phyloP scores from a whole-genome alignment of 2,329 filamentous ascomycete species.

The Cytospora piceicola region DNA sequence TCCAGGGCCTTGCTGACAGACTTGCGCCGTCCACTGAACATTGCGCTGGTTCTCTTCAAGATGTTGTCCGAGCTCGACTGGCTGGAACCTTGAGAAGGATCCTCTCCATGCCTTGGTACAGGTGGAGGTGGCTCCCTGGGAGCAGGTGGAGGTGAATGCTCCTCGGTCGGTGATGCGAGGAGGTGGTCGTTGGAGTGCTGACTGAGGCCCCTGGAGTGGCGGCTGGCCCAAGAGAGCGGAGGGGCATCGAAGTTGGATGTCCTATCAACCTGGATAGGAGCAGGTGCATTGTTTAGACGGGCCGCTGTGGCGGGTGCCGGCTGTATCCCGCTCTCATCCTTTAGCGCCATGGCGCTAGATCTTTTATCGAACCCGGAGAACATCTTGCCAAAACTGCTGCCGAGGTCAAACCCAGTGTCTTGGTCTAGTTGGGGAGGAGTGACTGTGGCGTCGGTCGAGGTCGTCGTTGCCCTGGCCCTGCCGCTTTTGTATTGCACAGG shows the following conservation, averaged over 20 bases:
- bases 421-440: slow-evolving; percentile 55
- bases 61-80: slow-evolving; percentile 41
- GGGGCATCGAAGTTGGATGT: slow-evolving; percentile 50
- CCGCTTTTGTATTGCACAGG: slow-evolving; percentile 38
- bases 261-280: slow-evolving; percentile 53
- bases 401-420: slow-evolving; percentile 55
- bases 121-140: slow-evolving; percentile 45
- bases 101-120: slow-evolving; percentile 44
- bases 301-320: slow-evolving; percentile 52
- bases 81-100: slow-evolving; percentile 9
- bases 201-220: slow-evolving; percentile 43
- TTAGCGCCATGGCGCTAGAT: slow-evolving; percentile 53
- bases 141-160: slow-evolving; percentile 43
- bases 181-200: slow-evolving; percentile 56
- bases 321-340: slow-evolving; percentile 43
- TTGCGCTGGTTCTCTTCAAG: slow-evolving; percentile 37
- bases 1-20: slow-evolving; percentile 35
- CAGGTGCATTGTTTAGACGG: slow-evolving; percentile 49
- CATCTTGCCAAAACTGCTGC: slow-evolving; percentile 62
- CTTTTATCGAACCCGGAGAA: slow-evolving; percentile 60
- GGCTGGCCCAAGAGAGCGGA: slow-evolving; percentile 56
- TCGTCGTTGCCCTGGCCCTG: slow-evolving; percentile 55
- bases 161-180: slow-evolving; percentile 45
- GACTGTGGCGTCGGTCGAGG: slow-evolving; percentile 57
- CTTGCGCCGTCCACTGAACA: slow-evolving; percentile 36